Base-by-base conservation (phyloP, 2,329 filamentous ascomycete species). In the Scedosporium aurantiacum region DNA sequence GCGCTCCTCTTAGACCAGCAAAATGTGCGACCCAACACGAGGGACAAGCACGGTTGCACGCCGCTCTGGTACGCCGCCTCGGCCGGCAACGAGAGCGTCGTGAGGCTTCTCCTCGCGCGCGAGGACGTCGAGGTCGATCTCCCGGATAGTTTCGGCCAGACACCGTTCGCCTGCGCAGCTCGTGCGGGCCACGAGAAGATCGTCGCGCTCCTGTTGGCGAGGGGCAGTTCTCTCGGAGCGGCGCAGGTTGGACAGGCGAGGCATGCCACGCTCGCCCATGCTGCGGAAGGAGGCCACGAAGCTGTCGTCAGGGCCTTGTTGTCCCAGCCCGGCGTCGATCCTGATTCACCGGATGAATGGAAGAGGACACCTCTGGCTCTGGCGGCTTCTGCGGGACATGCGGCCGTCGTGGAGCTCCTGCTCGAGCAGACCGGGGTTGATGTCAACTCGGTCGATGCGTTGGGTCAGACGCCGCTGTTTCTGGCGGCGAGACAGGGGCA, bases 321-420 rank as follows among this genome's bases (percentile, higher is more conserved):
- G 43, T 25, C 27, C 6, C 23, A 45, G 45, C 28, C 43, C 3
- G 45, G 47, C 7, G 45, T 40, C 5, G 45, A 60, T 25, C 45
- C 43, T 4, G 43, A 60, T 21, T 16, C 16, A 2, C 41, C 43
- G 45, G 58, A 60, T 23, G 58, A 60, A 23, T 60, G 58, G 58
- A 54, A 32, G 28, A 23, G 58, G 27, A 54, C 58, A 16, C 58
- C 58, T 1, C n/a, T 60, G 8, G 65, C 66, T 55, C 65, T 67
- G 43, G 69, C 68, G n/a, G 66, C 65, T n/a, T 57, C 64, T 25
- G 62, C 62, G 5, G 67, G 66, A 14, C 64, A 68, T 57, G 59
- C 60, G 56, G 61, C 45, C 21, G 62, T 66, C 52, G 64, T 68
- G 27, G 56, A 62, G 45, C 37, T 65, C 27, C 61, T 69, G 18